Evolutionary conservation across 2,329 filamentous ascomycete species (phyloP), one percentile per base, ranked within the genome.

Genomic region (Pestalotiopsis sp.): DNA sequence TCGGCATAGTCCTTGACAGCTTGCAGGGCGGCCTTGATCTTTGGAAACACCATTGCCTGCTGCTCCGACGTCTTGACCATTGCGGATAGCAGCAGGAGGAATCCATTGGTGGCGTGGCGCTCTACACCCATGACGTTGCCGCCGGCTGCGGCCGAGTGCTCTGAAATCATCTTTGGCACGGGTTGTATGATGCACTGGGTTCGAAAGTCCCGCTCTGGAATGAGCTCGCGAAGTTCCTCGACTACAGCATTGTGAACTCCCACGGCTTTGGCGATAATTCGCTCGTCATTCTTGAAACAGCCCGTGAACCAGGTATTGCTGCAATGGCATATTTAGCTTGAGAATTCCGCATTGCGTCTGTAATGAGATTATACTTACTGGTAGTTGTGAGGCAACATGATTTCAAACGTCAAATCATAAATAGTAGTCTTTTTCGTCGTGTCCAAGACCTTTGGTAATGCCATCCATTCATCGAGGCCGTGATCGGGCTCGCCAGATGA

Each of bases 161-260:
- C 52, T 6, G 39, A 65, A 45, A 72, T 69, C 13, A 70, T n/a
- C 14, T 13, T 59, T 6, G 73, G 73, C 14, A 75, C 60, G 0
- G 74, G 72, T 65, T 76, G 74, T 71, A 76, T 73, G 14, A 76
- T 36, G 64, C 73, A 74, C 66, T 74, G 72, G 31, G 55, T 66
- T 13, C 66, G 69, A 57, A 68, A 67, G 36, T 71, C 63, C 17
- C 70, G 69, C 2, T 70, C 62, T 0, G 69, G 66, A 0, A 64
- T 64, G 14, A 71, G 14, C 2, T 59, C 23, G 14, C 36, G 12
- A 4, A 72, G 64, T 3, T 62, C 36, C 4, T 68, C 60, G 6
- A 71, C 67, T 3, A 71, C 52, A 1, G 7, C 23, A 3, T 71
- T 68, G 63, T 71, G 67, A 4, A 72, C 64, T 17, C 68, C 67